Conservation (phyloP, 73 alveolate species). For the Durusdinium trenchii region DNA sequence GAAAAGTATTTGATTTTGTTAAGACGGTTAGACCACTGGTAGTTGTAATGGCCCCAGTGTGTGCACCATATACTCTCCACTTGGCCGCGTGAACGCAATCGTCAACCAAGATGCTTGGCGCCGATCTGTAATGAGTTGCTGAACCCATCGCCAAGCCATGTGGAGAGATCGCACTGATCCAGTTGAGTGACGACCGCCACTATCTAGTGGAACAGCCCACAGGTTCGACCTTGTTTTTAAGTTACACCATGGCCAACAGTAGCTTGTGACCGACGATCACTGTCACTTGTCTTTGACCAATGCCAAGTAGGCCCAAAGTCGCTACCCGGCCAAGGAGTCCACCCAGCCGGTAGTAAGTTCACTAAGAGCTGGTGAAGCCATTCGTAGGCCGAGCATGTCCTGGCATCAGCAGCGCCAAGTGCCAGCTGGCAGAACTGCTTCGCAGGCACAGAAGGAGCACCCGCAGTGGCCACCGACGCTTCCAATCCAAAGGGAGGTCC, state of each 20-base stretch:
- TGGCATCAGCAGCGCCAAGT: background rate
- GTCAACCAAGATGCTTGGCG: too few species aligned
- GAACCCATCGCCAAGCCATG: too few species aligned
- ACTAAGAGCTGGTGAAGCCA: background rate
- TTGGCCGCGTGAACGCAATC: too few species aligned
- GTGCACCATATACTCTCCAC: too few species aligned
- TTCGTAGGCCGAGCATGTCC: background rate
- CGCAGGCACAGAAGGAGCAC: background rate
- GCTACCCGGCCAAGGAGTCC: background rate
- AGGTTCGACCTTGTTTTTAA: background rate
- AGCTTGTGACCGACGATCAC: background rate
- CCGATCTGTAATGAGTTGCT: too few species aligned
- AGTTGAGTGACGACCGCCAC: background rate
- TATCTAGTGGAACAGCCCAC: background rate
- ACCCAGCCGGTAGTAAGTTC: background rate
- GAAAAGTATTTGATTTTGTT: too few species aligned
- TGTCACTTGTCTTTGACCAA: background rate
- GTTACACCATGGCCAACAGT: conserved; percentile 5
- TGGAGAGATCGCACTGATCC: too few species aligned
- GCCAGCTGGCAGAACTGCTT: background rate
- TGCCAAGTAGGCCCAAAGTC: background rate
- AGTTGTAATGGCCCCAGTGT: too few species aligned
- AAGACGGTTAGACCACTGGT: too few species aligned
- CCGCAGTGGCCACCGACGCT: background rate
- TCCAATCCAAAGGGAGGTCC: background rate